Evolutionary conservation across 306 rosid genomes (phyloP).

Genomic region (Purshia tridentata): DNA sequence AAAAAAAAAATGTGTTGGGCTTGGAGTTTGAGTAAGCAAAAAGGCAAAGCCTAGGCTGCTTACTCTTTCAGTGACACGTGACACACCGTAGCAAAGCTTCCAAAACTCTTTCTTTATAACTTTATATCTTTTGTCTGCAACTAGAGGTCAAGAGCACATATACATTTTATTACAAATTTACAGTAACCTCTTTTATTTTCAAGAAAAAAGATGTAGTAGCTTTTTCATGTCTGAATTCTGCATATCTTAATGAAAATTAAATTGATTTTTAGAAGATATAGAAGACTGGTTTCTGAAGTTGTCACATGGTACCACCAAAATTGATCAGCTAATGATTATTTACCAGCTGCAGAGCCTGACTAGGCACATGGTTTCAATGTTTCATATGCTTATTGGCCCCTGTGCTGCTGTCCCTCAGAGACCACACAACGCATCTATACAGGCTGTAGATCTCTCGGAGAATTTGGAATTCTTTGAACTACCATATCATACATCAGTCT

Average conservation of each 20-base stretch:
- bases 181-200: too few relatives aligned
- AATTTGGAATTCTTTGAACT: not conserved
- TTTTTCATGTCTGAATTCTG: too few relatives aligned
- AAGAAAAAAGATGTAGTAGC: too few relatives aligned
- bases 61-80: slow-evolving; percentile 8
- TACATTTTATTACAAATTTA: not conserved
- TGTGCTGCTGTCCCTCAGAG: not conserved
- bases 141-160: not conserved
- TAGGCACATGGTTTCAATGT: not conserved
- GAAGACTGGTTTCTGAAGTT: not conserved
- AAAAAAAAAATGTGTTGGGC: slow-evolving; percentile 1
- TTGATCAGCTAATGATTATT: not conserved
- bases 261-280: too few relatives aligned
- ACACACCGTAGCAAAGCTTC: not conserved
- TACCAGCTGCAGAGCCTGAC: not conserved
- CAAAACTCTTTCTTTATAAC: not conserved
- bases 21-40: slow-evolving; percentile 2
- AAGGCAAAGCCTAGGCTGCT: slow-evolving; percentile 6
- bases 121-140: not conserved
- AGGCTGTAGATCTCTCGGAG: not conserved
- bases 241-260: too few relatives aligned
- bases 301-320: not conserved
- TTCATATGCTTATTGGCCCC: not conserved
- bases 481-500: not conserved
- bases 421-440: not conserved